phyloP scores from a whole-genome alignment of 2,329 filamentous ascomycete genomes.

The Septoria petroselini region DNA sequence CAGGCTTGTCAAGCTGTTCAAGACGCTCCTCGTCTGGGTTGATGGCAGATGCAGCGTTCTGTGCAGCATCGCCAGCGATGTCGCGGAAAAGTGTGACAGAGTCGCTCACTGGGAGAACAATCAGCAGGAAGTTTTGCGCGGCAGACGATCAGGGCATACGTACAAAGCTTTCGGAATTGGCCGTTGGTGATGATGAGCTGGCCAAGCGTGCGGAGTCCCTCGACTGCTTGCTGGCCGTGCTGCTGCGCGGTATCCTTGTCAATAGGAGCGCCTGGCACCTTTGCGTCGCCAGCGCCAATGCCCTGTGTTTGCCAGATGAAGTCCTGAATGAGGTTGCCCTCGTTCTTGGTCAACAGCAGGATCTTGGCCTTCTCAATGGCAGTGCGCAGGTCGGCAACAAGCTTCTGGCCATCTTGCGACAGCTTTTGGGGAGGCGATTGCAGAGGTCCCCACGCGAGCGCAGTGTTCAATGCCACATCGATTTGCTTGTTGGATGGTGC shows the following conservation, averaged over 20 bases:
- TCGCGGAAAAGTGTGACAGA: slow-evolving; percentile 77
- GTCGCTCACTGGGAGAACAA: slow-evolving; percentile 61
- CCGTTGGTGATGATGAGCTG: slow-evolving; percentile 91
- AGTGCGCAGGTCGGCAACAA: slow-evolving; percentile 72
- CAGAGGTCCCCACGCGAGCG: slow-evolving; percentile 68
- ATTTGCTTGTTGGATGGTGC: slow-evolving; percentile 95
- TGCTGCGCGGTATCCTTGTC: slow-evolving; percentile 74
- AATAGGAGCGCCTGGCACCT: slow-evolving; percentile 63
- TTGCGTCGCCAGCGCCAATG: slow-evolving; percentile 62
- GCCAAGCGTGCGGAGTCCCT: slow-evolving; percentile 83
- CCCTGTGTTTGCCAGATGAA: slow-evolving; percentile 93
- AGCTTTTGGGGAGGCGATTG: slow-evolving; percentile 70
- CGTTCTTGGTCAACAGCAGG: slow-evolving; percentile 86
- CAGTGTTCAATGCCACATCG: slow-evolving; percentile 88
- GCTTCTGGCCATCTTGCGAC: slow-evolving; percentile 74
- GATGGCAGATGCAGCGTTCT: slow-evolving; percentile 70
- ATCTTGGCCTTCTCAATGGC: slow-evolving; percentile 82
- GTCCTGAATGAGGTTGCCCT: slow-evolving; percentile 90
- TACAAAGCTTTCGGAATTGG: slow-evolving; percentile 86
- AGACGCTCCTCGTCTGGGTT: slow-evolving; percentile 77
- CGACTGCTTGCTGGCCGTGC: slow-evolving; percentile 76
- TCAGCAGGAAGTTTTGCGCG: neutral
- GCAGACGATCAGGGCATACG: slow-evolving; percentile 34
- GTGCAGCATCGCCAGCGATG: slow-evolving; percentile 85
- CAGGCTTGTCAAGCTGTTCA: slow-evolving; percentile 73